A percentile compares a stretch with the other conserved stretches of the same genome.
Conservation (phyloP, 345 rosid species). For the Reutealis trisperma region DNA sequence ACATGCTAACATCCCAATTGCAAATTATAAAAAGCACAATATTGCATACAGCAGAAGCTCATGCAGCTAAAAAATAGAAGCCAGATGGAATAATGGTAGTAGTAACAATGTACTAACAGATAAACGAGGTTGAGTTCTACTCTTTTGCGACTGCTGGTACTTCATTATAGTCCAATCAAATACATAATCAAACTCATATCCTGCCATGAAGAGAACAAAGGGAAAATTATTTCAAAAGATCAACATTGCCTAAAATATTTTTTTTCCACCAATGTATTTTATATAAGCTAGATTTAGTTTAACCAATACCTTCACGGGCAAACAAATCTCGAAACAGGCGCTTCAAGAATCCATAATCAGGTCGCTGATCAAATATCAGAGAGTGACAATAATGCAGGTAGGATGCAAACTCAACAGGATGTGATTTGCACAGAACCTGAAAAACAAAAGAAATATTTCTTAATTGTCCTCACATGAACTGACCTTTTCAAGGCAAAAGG, state of each 20-base stretch:
- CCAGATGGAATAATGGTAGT: neutral
- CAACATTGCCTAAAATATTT: neutral
- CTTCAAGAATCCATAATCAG: constrained; percentile 85
- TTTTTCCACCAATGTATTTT: neutral
- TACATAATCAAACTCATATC: constrained; percentile 74
- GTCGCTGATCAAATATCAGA: constrained; percentile 73
- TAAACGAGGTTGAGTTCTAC: constrained; percentile 60
- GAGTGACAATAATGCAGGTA: constrained; percentile 90
- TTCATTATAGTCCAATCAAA: constrained; percentile 97
- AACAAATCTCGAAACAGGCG: constrained; percentile 78
- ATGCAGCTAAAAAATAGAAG: constrained; percentile 6
- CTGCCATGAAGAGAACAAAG: constrained; percentile 37
- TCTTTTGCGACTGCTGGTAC: constrained; percentile 62
- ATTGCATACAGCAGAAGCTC: neutral
- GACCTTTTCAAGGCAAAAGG: neutral
- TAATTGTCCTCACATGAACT: neutral
- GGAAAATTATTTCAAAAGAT: neutral
- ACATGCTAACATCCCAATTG: neutral
- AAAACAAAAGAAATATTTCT: neutral
- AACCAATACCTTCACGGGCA: constrained; percentile 61
- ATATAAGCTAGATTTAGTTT: neutral
- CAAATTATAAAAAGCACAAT: constrained; percentile 2
- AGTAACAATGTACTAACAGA: constrained; percentile 39
- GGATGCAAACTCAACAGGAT: constrained; percentile 88
- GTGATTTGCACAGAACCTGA: constrained; percentile 77